These are phyloP conservation scores for Pyrus hybrid DNA, from an alignment of 331 rosid genomes.

Conservation along the genomic window DNA sequence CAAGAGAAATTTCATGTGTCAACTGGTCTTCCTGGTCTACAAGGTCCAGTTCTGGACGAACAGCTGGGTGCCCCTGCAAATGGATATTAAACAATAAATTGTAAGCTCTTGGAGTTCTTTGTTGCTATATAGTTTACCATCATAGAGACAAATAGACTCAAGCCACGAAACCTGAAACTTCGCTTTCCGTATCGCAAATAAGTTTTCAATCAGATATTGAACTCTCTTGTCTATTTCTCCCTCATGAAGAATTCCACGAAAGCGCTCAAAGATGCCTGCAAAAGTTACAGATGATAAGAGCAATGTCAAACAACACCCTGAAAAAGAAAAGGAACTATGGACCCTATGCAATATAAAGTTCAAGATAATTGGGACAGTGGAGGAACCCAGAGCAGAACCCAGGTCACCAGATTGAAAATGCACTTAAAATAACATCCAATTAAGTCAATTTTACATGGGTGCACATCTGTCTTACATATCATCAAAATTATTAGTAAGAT, in stretches of 20 bases:
- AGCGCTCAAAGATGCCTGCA: conserved; percentile 94
- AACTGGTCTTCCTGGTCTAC: conserved; percentile 95
- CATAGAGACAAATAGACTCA: not conserved
- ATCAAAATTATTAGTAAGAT: not conserved
- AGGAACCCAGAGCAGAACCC: not conserved
- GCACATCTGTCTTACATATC: not conserved
- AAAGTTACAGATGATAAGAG: conserved; percentile 3
- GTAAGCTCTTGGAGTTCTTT: not conserved
- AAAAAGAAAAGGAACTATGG: not conserved
- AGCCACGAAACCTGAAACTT: conserved; percentile 67
- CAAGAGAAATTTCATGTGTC: conserved; percentile 80
- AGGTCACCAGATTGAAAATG: not conserved
- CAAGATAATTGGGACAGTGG: not conserved
- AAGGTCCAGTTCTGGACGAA: conserved; percentile 87
- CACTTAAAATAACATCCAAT: not conserved
- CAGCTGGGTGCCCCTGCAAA: conserved; percentile 86
- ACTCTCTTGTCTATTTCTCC: conserved; percentile 95
- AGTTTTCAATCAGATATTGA: conserved; percentile 81
- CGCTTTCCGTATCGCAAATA: conserved; percentile 86
- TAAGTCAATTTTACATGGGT: not conserved
- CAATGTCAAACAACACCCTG: not conserved
- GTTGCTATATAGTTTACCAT: not conserved
- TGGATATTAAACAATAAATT: not conserved
- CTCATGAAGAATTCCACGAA: conserved; percentile 97
- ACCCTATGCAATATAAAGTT: not conserved